Conservation (phyloP, 2,329 filamentous ascomycete genomes). For the Fusarium sp. region DNA sequence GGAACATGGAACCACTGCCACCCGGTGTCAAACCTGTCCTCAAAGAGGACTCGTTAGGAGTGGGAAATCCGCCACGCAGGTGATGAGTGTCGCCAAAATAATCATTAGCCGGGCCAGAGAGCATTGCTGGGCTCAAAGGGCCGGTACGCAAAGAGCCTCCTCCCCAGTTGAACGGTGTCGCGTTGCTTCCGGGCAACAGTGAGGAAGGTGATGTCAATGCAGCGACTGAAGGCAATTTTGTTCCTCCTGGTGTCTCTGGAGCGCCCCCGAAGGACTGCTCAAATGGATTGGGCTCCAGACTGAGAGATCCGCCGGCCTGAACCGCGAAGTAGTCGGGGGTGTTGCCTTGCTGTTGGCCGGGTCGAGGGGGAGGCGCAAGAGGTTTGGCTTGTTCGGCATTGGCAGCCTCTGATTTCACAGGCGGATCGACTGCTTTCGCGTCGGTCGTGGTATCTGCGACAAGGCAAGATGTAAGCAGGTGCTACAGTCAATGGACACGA, state of each 20-base stretch:
- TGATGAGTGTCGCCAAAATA: conserved; percentile 87
- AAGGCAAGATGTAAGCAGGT: conserved; percentile 37
- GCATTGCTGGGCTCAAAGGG: conserved; percentile 95
- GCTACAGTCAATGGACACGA: conserved; percentile 26
- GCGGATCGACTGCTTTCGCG: conserved; percentile 55
- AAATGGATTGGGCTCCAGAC: conserved; percentile 93
- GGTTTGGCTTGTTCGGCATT: conserved; percentile 70
- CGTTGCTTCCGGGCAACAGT: conserved; percentile 76
- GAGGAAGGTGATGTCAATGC: conserved; percentile 90
- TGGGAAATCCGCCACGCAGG: conserved; percentile 85
- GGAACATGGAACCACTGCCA: conserved; percentile 97
- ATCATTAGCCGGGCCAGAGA: conserved; percentile 84
- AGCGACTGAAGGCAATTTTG: conserved; percentile 87
- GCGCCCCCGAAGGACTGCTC: conserved; percentile 86
- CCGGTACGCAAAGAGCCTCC: conserved; percentile 87
- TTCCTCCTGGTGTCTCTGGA: conserved; percentile 83
- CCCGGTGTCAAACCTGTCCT: conserved; percentile 92
- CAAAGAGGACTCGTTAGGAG: conserved; percentile 94
- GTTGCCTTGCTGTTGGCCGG: conserved; percentile 59
- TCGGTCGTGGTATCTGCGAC: conserved; percentile 54
- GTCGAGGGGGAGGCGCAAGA: conserved; percentile 75
- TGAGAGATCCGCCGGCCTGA: conserved; percentile 64
- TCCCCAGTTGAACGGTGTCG: conserved; percentile 80
- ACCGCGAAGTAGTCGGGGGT: conserved; percentile 76
- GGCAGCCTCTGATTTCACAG: conserved; percentile 59